Base-by-base conservation (phyloP, 495 filamentous ascomycete genomes). In the Polyplosphaeria fusca region DNA sequence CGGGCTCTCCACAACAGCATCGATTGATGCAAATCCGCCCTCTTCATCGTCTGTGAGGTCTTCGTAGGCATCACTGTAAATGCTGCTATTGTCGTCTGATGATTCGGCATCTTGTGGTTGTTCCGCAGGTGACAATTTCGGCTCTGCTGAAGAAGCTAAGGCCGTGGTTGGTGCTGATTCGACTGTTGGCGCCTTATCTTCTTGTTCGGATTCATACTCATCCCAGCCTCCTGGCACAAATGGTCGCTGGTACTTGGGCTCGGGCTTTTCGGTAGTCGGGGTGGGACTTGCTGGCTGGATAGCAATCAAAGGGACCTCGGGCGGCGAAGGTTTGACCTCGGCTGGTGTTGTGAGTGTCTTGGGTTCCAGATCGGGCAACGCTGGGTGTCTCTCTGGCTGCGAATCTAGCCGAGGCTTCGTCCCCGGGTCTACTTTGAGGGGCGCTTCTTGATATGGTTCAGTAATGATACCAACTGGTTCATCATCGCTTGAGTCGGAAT, bases 61-160 rank as follows among this genome's bases (percentile, higher is more conserved):
- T 65, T 95, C 91, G 38, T 84, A 84, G 2, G 91, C 91, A 76
- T 96, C 91, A 64, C 88, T 93, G 69, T 92, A 96, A 43, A 92
- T 78, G 69, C 87, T 92, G 26, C 77, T 74, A 23, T 75, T 74
- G 27, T 83, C 81, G 25, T 75, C 76, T 41, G 76, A 76, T 5
- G 70, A 58, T 16, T 51, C 37, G 1, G 54, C 55, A 19, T 58
- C 58, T 25, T 51, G 53, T 12, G 25, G 5, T 28, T 16, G 20
- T 12, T 25, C 19, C 16, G 19, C n/a, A 12, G 26, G 9, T 35
- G 7, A 18, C n/a, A 37, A 30, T 16, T 51, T 3, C 32, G 27
- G 47, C 3, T 2, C 4, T 3, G 18, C 18, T 3, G 19, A n/a
- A 18, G 20, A 13, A 9, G 30, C 47, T 18, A 5, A 12, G 2